These are phyloP conservation scores for Solanum aculeatissimum DNA, from an alignment of 305 asterid species.

Conservation along the genomic window DNA sequence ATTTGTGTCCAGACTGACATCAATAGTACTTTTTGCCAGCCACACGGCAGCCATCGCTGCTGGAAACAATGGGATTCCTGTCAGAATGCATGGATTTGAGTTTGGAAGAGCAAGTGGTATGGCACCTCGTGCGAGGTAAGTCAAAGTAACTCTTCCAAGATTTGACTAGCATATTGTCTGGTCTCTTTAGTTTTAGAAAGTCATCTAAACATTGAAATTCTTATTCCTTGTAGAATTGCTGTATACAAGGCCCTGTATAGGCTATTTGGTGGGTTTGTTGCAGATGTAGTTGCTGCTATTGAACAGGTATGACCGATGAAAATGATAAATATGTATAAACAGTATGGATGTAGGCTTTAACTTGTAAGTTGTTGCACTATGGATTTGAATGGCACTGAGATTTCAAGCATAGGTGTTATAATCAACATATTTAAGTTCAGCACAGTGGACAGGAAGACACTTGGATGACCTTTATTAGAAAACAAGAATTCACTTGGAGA, in stretches of 20 bases:
- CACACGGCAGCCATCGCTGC: conserved; percentile 99
- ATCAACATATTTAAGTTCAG: not conserved
- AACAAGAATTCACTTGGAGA: not conserved
- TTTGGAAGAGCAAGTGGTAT: conserved; percentile 99
- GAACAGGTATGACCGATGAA: conserved; percentile 59
- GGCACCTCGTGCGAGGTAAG: conserved; percentile 99
- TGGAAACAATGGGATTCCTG: conserved; percentile 97
- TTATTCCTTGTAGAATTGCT: conserved; percentile 62
- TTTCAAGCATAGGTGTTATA: not conserved
- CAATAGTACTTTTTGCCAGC: conserved; percentile 25
- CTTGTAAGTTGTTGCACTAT: not conserved
- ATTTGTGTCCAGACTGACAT: not conserved
- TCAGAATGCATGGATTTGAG: conserved; percentile 88
- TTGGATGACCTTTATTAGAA: not conserved
- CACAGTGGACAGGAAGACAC: not conserved
- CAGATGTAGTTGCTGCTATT: conserved; percentile 98
- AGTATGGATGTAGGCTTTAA: not conserved
- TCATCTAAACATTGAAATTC: conserved; percentile 5
- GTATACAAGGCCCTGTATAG: conserved; percentile 98
- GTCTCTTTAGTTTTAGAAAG: not conserved
- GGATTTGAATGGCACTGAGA: not conserved
- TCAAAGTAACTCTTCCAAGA: not conserved
- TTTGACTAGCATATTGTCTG: not conserved
- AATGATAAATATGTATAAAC: not conserved
- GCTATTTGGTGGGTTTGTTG: conserved; percentile 89